Conservation (phyloP, 305 asterid species). For the Rubia peregrina region DNA sequence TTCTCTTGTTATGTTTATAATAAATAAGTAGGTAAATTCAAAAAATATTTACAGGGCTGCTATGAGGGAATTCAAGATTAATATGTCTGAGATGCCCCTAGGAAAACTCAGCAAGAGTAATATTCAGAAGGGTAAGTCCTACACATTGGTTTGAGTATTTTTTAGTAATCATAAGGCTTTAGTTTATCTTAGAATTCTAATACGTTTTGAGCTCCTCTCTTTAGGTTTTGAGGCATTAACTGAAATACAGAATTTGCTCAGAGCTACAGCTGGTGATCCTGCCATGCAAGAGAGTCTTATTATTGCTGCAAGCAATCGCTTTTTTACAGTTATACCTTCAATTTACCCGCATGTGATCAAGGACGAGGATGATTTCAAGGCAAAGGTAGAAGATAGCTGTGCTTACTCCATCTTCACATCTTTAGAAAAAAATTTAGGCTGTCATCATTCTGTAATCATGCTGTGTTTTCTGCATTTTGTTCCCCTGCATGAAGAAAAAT, state of each 20-base stretch:
- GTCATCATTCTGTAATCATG: not conserved
- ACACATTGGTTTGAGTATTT: not conserved
- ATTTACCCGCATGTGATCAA: slow-evolving; percentile 80
- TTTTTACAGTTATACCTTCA: slow-evolving; percentile 93
- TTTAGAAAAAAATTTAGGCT: not conserved
- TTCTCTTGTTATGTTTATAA: slow-evolving; percentile 17
- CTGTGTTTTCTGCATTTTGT: not conserved
- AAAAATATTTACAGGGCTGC: slow-evolving; percentile 67
- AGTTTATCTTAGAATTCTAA: not conserved
- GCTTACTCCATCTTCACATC: not conserved
- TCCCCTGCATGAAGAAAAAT: not conserved
- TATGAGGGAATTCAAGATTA: slow-evolving; percentile 97
- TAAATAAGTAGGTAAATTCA: slow-evolving; percentile 19
- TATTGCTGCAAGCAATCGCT: slow-evolving; percentile 88
- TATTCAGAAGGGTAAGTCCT: slow-evolving; percentile 68
- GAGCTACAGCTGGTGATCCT: slow-evolving; percentile 34
- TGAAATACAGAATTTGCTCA: slow-evolving; percentile 75
- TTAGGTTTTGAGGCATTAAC: slow-evolving; percentile 95
- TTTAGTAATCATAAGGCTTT: slow-evolving; percentile 1
- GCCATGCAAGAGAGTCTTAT: slow-evolving; percentile 57
- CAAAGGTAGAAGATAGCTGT: slow-evolving; percentile 45
- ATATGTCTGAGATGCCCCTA: slow-evolving; percentile 95
- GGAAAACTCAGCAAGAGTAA: slow-evolving; percentile 91
- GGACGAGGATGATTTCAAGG: slow-evolving; percentile 74
- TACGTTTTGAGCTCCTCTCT: slow-evolving; percentile 12